These are phyloP conservation scores for Gomphus sp. DNA, from an alignment of 1,284 basidiomycete genomes.

Conservation along the genomic window DNA sequence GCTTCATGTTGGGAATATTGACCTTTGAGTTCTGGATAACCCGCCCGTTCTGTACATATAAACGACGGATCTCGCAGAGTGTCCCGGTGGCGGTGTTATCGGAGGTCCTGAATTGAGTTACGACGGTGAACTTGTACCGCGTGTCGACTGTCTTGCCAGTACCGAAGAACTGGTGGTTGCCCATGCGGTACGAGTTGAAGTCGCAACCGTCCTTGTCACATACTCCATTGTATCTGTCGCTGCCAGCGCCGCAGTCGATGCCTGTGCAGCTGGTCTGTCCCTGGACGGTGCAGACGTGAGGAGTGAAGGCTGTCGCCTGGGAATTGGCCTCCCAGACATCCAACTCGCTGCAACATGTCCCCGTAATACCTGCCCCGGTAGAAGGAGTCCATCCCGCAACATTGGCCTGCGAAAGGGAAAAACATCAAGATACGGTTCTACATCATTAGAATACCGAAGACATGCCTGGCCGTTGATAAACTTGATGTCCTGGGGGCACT, in stretches of 20 bases:
- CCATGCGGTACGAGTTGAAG: conserved; percentile 23
- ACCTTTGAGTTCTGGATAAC: conserved; percentile 39
- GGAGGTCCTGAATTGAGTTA: conserved; percentile 45
- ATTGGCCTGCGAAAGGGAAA: conserved; percentile 21
- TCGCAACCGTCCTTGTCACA: conserved; percentile 22
- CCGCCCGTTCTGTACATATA: conserved; percentile 42
- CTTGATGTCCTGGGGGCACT: conserved; percentile 49
- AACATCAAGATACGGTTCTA: conserved; percentile 15
- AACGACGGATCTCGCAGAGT: conserved; percentile 42
- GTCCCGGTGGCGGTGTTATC: conserved; percentile 34
- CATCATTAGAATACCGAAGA: background rate
- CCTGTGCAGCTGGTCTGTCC: conserved; percentile 16
- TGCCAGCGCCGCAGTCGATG: conserved; percentile 12
- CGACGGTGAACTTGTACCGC: conserved; percentile 36
- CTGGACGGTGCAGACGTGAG: conserved; percentile 17
- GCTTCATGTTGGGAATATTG: conserved; percentile 32
- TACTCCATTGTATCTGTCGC: conserved; percentile 13
- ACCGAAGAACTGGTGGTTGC: conserved; percentile 18
- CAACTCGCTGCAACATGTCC: conserved; percentile 19
- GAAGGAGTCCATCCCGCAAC: conserved; percentile 14
- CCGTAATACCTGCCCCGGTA: conserved; percentile 15
- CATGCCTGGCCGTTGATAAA: conserved; percentile 45
- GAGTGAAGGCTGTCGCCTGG: conserved; percentile 19
- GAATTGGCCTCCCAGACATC: conserved; percentile 23
- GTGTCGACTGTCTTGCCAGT: conserved; percentile 20